These are phyloP conservation scores for Sistotremastrum niveocremeum DNA, from an alignment of 768 basidiomycete species.

Conservation along the genomic window DNA sequence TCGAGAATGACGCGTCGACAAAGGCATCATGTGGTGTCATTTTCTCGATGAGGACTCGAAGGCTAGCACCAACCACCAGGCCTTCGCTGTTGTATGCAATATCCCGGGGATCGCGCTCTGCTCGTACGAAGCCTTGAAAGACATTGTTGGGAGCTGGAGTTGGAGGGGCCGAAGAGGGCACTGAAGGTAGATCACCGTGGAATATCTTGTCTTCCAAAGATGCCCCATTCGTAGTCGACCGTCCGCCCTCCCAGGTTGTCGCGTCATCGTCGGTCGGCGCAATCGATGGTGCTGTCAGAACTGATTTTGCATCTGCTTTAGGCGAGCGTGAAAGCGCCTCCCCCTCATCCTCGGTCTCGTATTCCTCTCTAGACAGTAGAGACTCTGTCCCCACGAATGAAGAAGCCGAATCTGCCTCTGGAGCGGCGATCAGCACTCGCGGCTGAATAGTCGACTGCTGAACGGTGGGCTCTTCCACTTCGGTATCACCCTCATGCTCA, in stretches of 20 bases:
- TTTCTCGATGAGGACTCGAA: constrained; percentile 86
- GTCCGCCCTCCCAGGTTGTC: constrained; percentile 46
- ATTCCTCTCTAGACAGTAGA: no score
- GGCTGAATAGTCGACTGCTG: constrained; percentile 1
- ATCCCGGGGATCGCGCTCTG: constrained; percentile 80
- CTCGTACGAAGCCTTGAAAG: constrained; percentile 58
- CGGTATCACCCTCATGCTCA: not conserved
- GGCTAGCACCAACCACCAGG: constrained; percentile 78
- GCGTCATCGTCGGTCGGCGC: constrained; percentile 39
- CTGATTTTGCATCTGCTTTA: not conserved
- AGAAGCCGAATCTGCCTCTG: no score
- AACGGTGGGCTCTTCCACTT: constrained; percentile 3
- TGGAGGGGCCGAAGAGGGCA: constrained; percentile 26
- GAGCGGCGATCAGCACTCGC: no score
- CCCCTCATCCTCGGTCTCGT: constrained; percentile 32
- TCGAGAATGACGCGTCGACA: constrained; percentile 75
- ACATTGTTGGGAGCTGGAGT: constrained; percentile 25
- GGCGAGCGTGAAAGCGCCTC: constrained; percentile 23
- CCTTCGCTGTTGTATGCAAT: constrained; percentile 87
- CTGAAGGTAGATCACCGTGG: constrained; percentile 36
- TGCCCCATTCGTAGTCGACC: constrained; percentile 10
- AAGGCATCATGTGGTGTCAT: constrained; percentile 92
- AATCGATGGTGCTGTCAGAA: not conserved
- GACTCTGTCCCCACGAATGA: no score
- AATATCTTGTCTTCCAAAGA: constrained; percentile 40